These are phyloP conservation scores for Tolypocladium cylindrosporum DNA, from an alignment of 2,329 filamentous ascomycete species.

Conservation along the genomic window DNA sequence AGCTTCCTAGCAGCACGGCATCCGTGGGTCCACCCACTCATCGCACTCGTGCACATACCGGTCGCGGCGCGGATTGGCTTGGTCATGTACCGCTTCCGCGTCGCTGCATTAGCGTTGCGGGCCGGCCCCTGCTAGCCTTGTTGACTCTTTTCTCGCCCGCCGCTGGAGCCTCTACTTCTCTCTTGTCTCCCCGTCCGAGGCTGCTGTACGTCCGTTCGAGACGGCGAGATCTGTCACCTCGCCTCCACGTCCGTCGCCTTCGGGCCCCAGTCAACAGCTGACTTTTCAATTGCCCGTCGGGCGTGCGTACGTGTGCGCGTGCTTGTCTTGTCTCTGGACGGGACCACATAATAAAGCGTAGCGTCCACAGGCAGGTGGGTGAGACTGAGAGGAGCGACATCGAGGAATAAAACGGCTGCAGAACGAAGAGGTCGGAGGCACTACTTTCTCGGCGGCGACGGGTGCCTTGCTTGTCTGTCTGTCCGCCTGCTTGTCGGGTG, in stretches of 20 bases:
- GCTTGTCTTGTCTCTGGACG: not conserved
- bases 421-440: not conserved
- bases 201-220: not conserved
- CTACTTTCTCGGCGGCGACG: not conserved
- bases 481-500: not conserved
- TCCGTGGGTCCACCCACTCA: not conserved
- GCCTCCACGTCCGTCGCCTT: not conserved
- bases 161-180: not conserved
- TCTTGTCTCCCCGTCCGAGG: not conserved
- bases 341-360: not conserved
- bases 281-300: not conserved
- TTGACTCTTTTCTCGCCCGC: constrained; percentile 12
- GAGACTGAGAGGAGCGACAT: not conserved
- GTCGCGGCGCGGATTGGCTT: not conserved
- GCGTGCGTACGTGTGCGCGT: not conserved
- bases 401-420: not conserved
- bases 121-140: constrained; percentile 6
- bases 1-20: not conserved
- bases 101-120: not conserved
- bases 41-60: not conserved
- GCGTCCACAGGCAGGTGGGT: not conserved
- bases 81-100: not conserved
- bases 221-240: not conserved
- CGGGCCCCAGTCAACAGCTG: not conserved
- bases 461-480: not conserved